Conservation (phyloP, 306 rosid genomes). For the Psophocarpus tetragonolobus region DNA sequence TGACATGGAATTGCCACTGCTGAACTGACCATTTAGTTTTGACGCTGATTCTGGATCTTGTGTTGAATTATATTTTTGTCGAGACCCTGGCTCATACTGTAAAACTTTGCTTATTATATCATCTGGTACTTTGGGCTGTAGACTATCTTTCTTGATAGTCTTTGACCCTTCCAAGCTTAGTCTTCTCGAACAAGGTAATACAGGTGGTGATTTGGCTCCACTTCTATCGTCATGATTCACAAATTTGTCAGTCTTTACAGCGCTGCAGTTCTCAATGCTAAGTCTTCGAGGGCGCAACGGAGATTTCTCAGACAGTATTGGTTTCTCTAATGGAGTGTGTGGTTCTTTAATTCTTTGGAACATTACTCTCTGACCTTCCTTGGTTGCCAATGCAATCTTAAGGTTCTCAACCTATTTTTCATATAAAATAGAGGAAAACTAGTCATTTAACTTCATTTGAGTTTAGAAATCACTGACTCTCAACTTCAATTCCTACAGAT, state of each 20-base stretch:
- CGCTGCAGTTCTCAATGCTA: constrained; percentile 73
- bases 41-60: constrained; percentile 50
- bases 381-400: constrained; percentile 68
- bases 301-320: constrained; percentile 50
- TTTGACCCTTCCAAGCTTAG: constrained; percentile 79
- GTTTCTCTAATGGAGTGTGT: constrained; percentile 38
- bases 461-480: neutral
- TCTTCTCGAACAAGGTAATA: constrained; percentile 61
- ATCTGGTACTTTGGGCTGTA: constrained; percentile 38
- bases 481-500: neutral
- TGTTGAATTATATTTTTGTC: constrained; percentile 29
- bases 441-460: constrained; percentile 13
- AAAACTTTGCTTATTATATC: constrained; percentile 40
- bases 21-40: constrained; percentile 44
- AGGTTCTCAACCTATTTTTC: constrained; percentile 90
- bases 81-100: constrained; percentile 40
- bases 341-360: constrained; percentile 49
- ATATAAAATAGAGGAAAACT: constrained; percentile 15
- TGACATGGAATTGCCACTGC: constrained; percentile 40
- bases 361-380: constrained; percentile 49
- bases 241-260: constrained; percentile 45
- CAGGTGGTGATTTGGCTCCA: constrained; percentile 57
- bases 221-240: constrained; percentile 46
- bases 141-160: constrained; percentile 56
- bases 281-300: constrained; percentile 64